phyloP scores from a whole-genome alignment of 257 asterid genomes.

The Voacanga thouarsii region DNA sequence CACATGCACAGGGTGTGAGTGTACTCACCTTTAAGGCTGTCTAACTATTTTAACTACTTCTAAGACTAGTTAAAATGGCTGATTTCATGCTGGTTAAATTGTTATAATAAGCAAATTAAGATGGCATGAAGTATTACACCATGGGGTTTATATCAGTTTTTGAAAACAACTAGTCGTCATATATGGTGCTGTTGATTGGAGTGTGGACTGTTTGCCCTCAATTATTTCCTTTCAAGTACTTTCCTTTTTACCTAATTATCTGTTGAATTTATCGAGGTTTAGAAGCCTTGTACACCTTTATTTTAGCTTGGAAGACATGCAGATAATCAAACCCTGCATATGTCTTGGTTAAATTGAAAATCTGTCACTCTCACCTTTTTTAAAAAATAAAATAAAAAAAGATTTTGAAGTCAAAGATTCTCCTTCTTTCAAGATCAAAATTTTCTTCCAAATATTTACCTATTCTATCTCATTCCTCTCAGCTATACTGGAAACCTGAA shows the following conservation, averaged over 20 bases:
- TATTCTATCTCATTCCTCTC: slow-evolving; percentile 23
- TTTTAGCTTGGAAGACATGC: slow-evolving; percentile 3
- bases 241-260: not conserved
- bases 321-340: not conserved
- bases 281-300: not conserved
- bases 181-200: not conserved
- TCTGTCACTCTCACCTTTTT: not conserved
- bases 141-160: not conserved
- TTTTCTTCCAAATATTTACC: slow-evolving; percentile 13
- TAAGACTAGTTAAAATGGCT: not conserved
- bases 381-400: too few relatives aligned
- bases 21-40: not conserved
- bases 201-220: not conserved
- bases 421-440: not conserved
- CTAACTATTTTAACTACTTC: not conserved
- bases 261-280: not conserved
- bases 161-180: not conserved
- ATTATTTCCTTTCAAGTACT: not conserved
- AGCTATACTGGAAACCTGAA: slow-evolving; percentile 72
- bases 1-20: not conserved
- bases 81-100: not conserved
- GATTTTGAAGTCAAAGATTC: not conserved
- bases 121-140: not conserved
- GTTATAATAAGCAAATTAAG: not conserved
- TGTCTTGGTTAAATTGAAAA: not conserved